Evolutionary conservation across 139 green algal genomes (phyloP).

Genomic region (Chlorella sorokiniana): DNA sequence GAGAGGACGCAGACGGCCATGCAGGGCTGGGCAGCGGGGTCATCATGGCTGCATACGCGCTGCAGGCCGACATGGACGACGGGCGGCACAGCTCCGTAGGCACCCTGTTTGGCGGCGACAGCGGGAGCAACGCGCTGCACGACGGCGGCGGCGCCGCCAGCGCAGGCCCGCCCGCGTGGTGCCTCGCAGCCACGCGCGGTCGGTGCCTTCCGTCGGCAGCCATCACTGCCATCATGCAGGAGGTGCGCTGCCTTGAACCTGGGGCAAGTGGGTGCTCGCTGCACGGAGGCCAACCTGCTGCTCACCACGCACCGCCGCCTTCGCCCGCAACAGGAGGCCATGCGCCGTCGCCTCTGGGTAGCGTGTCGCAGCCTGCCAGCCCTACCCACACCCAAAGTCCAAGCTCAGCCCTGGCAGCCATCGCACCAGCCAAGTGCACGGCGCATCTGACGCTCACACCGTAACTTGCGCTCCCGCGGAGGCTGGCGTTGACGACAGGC

Average conservation of each 20-base stretch:
- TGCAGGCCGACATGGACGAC: not conserved
- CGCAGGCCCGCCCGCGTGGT: not conserved
- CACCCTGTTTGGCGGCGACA: not conserved
- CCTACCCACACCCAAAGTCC: not conserved
- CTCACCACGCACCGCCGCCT: not conserved
- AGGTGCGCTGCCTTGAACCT: too few relatives aligned
- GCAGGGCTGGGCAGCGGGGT: not conserved
- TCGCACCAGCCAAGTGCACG: not conserved
- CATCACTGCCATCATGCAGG: not conserved
- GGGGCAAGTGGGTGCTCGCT: too few relatives aligned
- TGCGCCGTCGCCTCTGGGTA: not conserved
- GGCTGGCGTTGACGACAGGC: not conserved
- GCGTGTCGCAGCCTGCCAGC: not conserved
- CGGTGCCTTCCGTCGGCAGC: not conserved
- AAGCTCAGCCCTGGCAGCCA: not conserved
- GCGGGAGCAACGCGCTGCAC: not conserved
- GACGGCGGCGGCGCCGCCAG: not conserved
- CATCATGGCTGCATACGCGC: not conserved
- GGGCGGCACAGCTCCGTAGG: not conserved
- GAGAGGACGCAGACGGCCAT: not conserved
- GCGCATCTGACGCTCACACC: not conserved
- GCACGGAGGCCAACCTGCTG: too few relatives aligned
- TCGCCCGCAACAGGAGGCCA: too few relatives aligned
- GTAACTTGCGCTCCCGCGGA: not conserved
- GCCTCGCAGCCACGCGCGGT: not conserved